Evolutionary conservation across 2,329 filamentous ascomycete genomes (phyloP).

Genomic region (Onygenales sp.): DNA sequence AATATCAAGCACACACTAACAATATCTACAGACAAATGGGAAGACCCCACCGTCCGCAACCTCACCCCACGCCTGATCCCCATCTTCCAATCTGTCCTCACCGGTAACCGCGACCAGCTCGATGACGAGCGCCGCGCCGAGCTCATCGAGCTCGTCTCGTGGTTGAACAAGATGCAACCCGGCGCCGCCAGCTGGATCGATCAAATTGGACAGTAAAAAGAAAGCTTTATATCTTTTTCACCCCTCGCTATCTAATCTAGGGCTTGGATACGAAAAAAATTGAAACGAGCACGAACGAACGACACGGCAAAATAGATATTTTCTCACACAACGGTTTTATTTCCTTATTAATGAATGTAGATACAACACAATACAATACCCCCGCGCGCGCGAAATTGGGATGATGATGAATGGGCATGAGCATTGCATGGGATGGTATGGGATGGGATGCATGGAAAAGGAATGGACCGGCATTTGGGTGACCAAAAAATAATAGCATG

Average conservation of each 20-base stretch:
- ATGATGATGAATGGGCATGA: too few species aligned
- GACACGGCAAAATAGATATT: too few species aligned
- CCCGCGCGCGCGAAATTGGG: too few species aligned
- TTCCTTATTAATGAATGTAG: too few species aligned
- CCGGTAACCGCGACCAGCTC: constrained; percentile 36
- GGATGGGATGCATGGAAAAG: too few species aligned
- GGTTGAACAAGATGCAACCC: constrained; percentile 37
- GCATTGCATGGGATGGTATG: too few species aligned
- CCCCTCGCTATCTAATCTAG: neutral
- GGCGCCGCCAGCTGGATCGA: constrained; percentile 28
- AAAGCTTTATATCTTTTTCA: neutral
- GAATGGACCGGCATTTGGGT: too few species aligned
- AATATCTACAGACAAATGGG: constrained; percentile 31
- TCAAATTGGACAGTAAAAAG: constrained; percentile 9
- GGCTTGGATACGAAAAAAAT: neutral
- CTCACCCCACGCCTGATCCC: constrained; percentile 38
- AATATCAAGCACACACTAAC: constrained; percentile 10
- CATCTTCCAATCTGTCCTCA: constrained; percentile 38
- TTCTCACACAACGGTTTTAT: too few species aligned
- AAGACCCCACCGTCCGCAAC: constrained; percentile 35
- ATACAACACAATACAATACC: too few species aligned
- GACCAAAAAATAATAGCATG: too few species aligned
- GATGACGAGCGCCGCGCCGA: constrained; percentile 39
- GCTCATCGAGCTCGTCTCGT: constrained; percentile 39
- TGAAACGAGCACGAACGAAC: neutral